Evolutionary conservation across 2,329 filamentous ascomycete genomes (phyloP).

Genomic region (Rhytidhysteron rufulum): DNA sequence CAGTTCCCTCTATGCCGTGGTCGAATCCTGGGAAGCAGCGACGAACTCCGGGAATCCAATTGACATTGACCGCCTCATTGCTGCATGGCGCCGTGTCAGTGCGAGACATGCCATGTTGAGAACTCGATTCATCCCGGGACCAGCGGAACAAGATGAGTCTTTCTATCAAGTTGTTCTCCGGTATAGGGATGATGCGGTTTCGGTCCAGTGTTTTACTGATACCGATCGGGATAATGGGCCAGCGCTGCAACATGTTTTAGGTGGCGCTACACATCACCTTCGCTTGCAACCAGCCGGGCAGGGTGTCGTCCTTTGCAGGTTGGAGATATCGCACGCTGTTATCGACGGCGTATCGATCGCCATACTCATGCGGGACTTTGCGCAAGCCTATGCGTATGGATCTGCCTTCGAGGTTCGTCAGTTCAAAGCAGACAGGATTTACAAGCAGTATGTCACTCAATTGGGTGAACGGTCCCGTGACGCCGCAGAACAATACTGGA

Average conservation of each 20-base stretch:
- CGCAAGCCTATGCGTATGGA: too few species aligned
- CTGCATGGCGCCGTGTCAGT: constrained; percentile 14
- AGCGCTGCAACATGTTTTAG: background rate
- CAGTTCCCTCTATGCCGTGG: constrained; percentile 7
- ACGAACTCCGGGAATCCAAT: constrained; percentile 5
- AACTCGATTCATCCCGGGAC: constrained; percentile 14
- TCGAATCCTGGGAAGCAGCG: constrained; percentile 8
- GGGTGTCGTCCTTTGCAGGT: constrained; percentile 22
- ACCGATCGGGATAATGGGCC: background rate
- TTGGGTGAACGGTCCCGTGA: too few species aligned
- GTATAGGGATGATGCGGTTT: background rate
- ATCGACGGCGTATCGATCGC: constrained; percentile 46
- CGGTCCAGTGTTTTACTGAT: background rate
- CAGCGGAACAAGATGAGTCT: constrained; percentile 8
- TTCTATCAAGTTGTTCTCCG: constrained; percentile 9
- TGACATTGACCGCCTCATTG: constrained; percentile 3
- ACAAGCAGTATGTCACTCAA: too few species aligned
- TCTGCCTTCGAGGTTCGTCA: too few species aligned
- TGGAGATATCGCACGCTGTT: constrained; percentile 47
- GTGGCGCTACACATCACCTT: constrained; percentile 37
- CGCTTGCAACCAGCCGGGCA: constrained; percentile 22
- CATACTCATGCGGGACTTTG: too few species aligned
- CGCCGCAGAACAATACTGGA: constrained; percentile 18
- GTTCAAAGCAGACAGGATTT: too few species aligned
- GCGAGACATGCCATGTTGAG: constrained; percentile 13